A percentile compares a stretch with the other conserved stretches of the same genome.
phyloP scores from a whole-genome alignment of 192 early-diverging fungal genomes.

The Thamnidium elegans region DNA sequence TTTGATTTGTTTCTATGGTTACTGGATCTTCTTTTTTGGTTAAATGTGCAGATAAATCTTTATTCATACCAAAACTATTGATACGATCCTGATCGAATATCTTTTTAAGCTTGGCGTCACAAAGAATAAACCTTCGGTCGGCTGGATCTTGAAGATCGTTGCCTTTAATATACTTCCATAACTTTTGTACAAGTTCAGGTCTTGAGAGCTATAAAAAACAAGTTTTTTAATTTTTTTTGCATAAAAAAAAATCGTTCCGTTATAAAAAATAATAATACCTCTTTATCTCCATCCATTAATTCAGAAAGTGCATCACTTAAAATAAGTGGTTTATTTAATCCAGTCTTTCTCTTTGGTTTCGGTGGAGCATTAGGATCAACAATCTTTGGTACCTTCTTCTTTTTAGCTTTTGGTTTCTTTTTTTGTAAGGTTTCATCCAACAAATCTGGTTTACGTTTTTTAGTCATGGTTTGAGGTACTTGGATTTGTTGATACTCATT shows the following conservation, averaged over 20 bases:
- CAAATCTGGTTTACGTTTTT: no score
- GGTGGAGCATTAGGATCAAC: slow-evolving; percentile 32
- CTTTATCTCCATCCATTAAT: slow-evolving; percentile 43
- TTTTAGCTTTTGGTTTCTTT: slow-evolving; percentile 11
- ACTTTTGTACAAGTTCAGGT: slow-evolving; percentile 56
- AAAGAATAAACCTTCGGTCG: slow-evolving; percentile 52
- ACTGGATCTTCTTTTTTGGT: slow-evolving; percentile 33
- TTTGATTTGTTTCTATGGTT: no score
- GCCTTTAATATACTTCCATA: slow-evolving; percentile 62
- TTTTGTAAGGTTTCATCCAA: background rate
- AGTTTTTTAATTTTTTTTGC: background rate
- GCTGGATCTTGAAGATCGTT: slow-evolving; percentile 51
- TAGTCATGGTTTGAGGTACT: no score
- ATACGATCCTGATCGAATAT: slow-evolving; percentile 51
- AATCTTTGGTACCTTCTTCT: slow-evolving; percentile 17
- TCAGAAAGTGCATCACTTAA: slow-evolving; percentile 39
- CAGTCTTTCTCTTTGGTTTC: slow-evolving; percentile 42
- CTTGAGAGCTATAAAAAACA: slow-evolving; percentile 47
- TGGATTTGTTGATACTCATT: no score
- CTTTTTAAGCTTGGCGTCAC: slow-evolving; percentile 46
- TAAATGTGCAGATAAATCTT: slow-evolving; percentile 52
- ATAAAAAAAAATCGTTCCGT: background rate
- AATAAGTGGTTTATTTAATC: slow-evolving; percentile 48
- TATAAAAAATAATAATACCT: slow-evolving; percentile 31
- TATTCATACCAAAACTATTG: slow-evolving; percentile 63